Conservation (phyloP, 208 protist species). For the Acanthamoeba healyi region DNA sequence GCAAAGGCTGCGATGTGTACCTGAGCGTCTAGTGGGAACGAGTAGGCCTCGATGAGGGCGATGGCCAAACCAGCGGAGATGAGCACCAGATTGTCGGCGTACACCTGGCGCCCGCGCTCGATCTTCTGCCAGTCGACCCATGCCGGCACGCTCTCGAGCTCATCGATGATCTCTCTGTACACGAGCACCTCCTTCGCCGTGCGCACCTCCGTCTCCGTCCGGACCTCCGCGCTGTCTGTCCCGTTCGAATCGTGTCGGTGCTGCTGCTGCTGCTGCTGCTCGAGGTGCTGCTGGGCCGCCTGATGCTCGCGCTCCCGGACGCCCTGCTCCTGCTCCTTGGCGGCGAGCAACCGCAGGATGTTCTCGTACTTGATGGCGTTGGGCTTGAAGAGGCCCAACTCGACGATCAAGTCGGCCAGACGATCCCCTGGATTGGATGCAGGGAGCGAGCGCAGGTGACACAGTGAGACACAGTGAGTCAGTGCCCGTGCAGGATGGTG, state of each 20-base stretch:
- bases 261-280: background rate
- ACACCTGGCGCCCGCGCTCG: background rate
- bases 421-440: background rate
- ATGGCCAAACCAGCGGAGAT: conserved; percentile 11
- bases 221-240: background rate
- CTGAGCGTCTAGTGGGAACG: conserved; percentile 4
- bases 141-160: conserved; percentile 5
- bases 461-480: background rate
- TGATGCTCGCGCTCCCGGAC: no score
- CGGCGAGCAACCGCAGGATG: conserved; percentile 10
- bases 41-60: conserved; percentile 39
- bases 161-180: conserved; percentile 3
- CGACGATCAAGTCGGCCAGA: background rate
- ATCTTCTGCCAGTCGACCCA: conserved; percentile 14
- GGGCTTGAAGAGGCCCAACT: conserved; percentile 30
- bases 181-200: background rate
- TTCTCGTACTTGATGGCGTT: conserved; percentile 25
- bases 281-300: background rate
- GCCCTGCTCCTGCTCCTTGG: background rate
- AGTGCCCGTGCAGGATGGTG: background rate
- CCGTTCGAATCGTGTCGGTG: background rate
- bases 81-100: conserved; percentile 7
- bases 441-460: no score
- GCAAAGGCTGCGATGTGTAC: no score
- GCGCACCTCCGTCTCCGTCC: background rate